These are phyloP conservation scores for Ogataea pignaliae DNA, from an alignment of 805 yeast genomes.

Conservation along the genomic window DNA sequence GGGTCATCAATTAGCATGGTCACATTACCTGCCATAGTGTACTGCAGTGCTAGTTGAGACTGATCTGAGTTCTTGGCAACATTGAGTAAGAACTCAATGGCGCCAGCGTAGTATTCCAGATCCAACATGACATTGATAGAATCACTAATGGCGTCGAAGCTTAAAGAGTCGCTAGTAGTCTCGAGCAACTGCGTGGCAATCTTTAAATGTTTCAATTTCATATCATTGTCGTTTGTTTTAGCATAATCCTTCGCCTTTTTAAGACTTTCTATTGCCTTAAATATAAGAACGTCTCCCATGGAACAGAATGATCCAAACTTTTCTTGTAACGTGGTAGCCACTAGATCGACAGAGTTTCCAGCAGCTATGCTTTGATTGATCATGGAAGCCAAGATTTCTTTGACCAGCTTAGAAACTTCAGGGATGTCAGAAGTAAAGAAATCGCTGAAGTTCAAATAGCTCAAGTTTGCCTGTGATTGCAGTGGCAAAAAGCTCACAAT, in stretches of 20 bases:
- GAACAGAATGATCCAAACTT: slow-evolving; percentile 95
- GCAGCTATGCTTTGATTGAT: slow-evolving; percentile 83
- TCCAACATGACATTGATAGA: slow-evolving; percentile 74
- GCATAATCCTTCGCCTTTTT: slow-evolving; percentile 81
- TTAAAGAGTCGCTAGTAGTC: slow-evolving; percentile 72
- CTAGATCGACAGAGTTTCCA: slow-evolving; percentile 90
- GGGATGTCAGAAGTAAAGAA: slow-evolving; percentile 68
- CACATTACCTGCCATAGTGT: slow-evolving; percentile 36
- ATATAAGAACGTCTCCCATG: slow-evolving; percentile 85
- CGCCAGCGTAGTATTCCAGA: slow-evolving; percentile 77
- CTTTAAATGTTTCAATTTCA: slow-evolving; percentile 57
- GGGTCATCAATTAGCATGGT: slow-evolving; percentile 39
- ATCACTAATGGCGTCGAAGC: slow-evolving; percentile 75
- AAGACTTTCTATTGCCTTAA: slow-evolving; percentile 89
- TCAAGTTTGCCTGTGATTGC: slow-evolving; percentile 64
- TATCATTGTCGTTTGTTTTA: slow-evolving; percentile 64
- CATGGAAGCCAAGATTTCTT: slow-evolving; percentile 83
- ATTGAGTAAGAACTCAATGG: slow-evolving; percentile 74
- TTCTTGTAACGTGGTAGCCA: slow-evolving; percentile 83
- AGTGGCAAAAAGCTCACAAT: slow-evolving; percentile 64
- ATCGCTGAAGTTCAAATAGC: slow-evolving; percentile 65
- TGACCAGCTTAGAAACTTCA: slow-evolving; percentile 57
- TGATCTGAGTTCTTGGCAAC: slow-evolving; percentile 68
- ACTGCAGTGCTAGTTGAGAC: slow-evolving; percentile 54
- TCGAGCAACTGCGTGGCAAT: slow-evolving; percentile 75